A percentile compares a stretch with the other conserved stretches of the same genome.
Evolutionary conservation across 768 basidiomycete species (phyloP).

Genomic region (Mycena vulgaris): DNA sequence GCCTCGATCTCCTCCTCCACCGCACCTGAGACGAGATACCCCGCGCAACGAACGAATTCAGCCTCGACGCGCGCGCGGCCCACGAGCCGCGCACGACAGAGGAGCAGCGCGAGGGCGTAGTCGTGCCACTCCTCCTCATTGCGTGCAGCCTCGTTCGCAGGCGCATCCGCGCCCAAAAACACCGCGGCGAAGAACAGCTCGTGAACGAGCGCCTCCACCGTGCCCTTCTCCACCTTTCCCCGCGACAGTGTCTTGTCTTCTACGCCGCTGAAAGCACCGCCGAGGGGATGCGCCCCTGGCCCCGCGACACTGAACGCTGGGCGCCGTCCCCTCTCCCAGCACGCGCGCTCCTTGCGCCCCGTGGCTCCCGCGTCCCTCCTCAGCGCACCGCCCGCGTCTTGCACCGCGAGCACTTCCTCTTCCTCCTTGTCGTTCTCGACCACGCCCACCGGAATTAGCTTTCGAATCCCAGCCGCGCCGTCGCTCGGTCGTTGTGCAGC

Average conservation of each 20-base stretch:
- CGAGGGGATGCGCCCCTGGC: background rate
- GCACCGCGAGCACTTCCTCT: constrained; percentile 42
- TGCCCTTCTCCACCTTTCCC: constrained; percentile 71
- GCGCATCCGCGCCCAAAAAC: constrained; percentile 53
- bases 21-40: constrained; percentile 74
- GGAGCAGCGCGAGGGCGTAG: constrained; percentile 73
- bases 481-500: constrained; percentile 91
- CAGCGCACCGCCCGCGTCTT: too few species aligned
- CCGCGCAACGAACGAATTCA: constrained; percentile 78
- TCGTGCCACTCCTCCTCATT: constrained; percentile 66
- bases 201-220: constrained; percentile 84
- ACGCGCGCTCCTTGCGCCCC: constrained; percentile 33
- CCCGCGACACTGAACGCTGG: constrained; percentile 50
- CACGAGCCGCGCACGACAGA: constrained; percentile 71
- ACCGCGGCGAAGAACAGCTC: constrained; percentile 86
- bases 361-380: constrained; percentile 46
- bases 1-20: constrained; percentile 56
- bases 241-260: background rate
- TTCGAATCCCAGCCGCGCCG: constrained; percentile 72
- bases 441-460: constrained; percentile 73
- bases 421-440: too few species aligned
- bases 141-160: constrained; percentile 28
- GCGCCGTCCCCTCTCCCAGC: constrained; percentile 75
- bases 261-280: background rate
- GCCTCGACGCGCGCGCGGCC: constrained; percentile 72